Base-by-base conservation (phyloP, 2,329 filamentous ascomycete species). In the Zelopaecilomyces penicillatus region DNA sequence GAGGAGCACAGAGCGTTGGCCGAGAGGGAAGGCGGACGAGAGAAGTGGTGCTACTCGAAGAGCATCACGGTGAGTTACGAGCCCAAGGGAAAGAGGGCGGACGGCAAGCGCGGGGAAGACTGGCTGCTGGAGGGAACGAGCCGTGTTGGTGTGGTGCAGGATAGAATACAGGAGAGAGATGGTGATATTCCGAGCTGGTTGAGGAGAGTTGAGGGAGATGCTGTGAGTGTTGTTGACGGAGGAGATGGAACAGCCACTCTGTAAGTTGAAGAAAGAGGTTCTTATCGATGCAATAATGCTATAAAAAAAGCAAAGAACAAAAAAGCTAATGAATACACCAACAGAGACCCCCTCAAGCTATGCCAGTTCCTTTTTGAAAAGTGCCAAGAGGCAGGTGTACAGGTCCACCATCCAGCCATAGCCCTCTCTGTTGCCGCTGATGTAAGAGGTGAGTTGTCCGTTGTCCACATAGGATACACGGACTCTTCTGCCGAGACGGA, bases 81-180 rank as follows among this genome's bases (percentile, higher is more conserved):
- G 53, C 52, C 30, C 2, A 56, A 61, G 60, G 10, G 62, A 62
- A 4, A 63, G 57, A 60, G 64, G 4, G 59, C 64, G 0, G 65
- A 67, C 30, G 44, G 37, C 0, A 65, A 63, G 29, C 66, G 67
- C 4, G 76, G 75, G 1, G 76, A 80, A 40, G 80, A 85, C 54
- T 89, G 83, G 83, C 57, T 87, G 30, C 62, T 67, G 10, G 68
- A 77, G n/a, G 83, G 80, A 0, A 75, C 74, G 1, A 86, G 80
- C 56, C 69, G 84, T 46, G 78, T 74, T 7, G 67, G 76, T 40
- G 71, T 69, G 10, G 74, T 74, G 10, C 47, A 47, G 10, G 45
- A 57, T 5, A 60, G 58, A 4, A 41, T 33, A 10, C 60, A 61
- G 5, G 42, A 54, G 9, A 50, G 57, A 28, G 61, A 62, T 29